Evolutionary conservation across 139 green algal genomes (phyloP).

Genomic region (Tetradesmus obliquus): DNA sequence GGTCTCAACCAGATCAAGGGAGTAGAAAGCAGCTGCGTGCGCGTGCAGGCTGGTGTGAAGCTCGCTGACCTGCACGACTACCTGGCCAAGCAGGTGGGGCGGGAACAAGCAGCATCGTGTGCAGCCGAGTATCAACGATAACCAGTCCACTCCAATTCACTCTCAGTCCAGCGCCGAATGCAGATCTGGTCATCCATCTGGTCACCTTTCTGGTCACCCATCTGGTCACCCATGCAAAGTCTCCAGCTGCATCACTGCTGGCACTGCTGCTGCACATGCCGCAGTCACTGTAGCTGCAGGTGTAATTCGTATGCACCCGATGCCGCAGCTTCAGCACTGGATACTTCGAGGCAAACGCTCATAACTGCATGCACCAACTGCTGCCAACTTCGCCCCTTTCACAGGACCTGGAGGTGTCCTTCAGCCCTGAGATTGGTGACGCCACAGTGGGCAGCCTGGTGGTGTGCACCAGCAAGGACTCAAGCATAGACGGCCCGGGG

Average conservation of each 20-base stretch:
- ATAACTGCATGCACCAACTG: background rate
- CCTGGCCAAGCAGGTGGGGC: slow-evolving; percentile 20
- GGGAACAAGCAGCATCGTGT: background rate
- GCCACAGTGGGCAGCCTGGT: slow-evolving; percentile 42
- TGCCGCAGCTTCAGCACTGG: background rate
- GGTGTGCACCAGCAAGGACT: slow-evolving; percentile 39
- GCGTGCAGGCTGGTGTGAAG: slow-evolving; percentile 33
- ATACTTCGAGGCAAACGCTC: too few relatives aligned
- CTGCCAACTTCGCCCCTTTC: background rate
- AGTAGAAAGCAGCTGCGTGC: background rate
- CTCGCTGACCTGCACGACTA: slow-evolving; percentile 35
- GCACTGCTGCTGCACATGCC: background rate
- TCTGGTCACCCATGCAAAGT: too few relatives aligned
- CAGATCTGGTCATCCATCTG: too few relatives aligned
- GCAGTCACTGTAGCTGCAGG: background rate
- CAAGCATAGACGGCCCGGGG: slow-evolving; percentile 27
- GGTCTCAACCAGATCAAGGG: slow-evolving; percentile 13
- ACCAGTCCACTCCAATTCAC: too few relatives aligned
- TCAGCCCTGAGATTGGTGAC: slow-evolving; percentile 45
- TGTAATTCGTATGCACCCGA: background rate
- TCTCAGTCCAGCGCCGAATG: too few relatives aligned
- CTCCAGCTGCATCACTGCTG: background rate
- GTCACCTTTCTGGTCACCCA: too few relatives aligned
- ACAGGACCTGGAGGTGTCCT: slow-evolving; percentile 36
- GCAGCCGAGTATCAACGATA: too few relatives aligned